Conservation (phyloP, 306 rosid genomes). For the Parietaria judaica region DNA sequence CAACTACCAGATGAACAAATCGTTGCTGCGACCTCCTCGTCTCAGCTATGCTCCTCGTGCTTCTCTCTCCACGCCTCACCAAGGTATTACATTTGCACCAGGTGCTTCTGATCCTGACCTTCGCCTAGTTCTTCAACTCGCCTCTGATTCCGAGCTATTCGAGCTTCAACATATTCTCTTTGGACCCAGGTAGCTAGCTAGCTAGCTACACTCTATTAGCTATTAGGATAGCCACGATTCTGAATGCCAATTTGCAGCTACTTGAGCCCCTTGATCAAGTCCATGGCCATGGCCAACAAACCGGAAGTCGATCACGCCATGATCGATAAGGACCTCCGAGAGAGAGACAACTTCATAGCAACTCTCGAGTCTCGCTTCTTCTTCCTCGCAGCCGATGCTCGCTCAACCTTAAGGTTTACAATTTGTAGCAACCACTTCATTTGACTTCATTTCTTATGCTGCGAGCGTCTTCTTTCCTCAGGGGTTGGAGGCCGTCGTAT, state of each 20-base stretch:
- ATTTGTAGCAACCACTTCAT: no score
- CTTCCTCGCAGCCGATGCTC: constrained; percentile 88
- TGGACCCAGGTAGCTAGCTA: constrained; percentile 69
- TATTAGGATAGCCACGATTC: no score
- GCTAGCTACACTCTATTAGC: no score
- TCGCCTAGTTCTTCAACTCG: constrained; percentile 73
- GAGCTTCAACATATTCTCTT: constrained; percentile 83
- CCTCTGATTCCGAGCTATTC: constrained; percentile 60
- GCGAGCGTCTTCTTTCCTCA: constrained; percentile 31
- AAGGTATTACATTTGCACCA: constrained; percentile 14
- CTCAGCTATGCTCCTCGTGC: no score
- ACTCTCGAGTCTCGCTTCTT: constrained; percentile 78
- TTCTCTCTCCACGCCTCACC: no score
- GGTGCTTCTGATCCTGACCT: constrained; percentile 63
- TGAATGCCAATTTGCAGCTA: constrained; percentile 45
- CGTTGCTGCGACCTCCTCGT: no score
- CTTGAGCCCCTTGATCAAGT: constrained; percentile 88
- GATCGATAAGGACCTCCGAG: constrained; percentile 67
- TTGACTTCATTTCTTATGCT: no score
- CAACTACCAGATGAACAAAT: no score
- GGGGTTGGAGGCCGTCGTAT: constrained; percentile 99
- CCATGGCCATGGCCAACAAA: constrained; percentile 41
- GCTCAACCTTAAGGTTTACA: constrained; percentile 77
- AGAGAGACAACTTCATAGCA: constrained; percentile 55
- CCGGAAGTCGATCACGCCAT: constrained; percentile 48